Evolutionary conservation across 352 stramenopile species (phyloP).

Genomic region (Phytophthora chlamydospora): DNA sequence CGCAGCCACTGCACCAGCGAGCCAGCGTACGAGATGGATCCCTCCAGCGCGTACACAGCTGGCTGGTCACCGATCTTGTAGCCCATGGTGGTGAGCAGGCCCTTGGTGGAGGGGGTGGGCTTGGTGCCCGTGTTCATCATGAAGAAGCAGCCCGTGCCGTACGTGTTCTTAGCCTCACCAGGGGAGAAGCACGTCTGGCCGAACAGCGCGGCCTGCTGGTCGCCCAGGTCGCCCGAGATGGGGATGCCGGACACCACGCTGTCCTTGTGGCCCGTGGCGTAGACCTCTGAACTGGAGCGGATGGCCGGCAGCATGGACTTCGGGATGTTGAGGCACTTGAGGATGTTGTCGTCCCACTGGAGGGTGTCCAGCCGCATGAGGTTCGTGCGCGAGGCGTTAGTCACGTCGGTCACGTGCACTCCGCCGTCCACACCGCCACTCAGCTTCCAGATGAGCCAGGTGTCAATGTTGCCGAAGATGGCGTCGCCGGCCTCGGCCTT

Average conservation of each 20-base stretch:
- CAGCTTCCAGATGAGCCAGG: conserved; percentile 97
- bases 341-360: conserved; percentile 91
- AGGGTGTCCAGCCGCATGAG: conserved; percentile 94
- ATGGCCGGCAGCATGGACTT: conserved; percentile 93
- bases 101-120: conserved; percentile 89
- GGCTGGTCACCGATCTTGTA: conserved; percentile 85
- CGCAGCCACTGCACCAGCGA: conserved; percentile 98
- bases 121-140: conserved; percentile 98
- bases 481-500: conserved; percentile 89
- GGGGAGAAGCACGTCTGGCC: conserved; percentile 96
- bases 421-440: conserved; percentile 83
- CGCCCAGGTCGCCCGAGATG: conserved; percentile 94
- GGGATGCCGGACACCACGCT: conserved; percentile 87
- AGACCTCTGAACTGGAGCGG: conserved; percentile 89
- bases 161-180: conserved; percentile 98
- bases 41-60: conserved; percentile 97
- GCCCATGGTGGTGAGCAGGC: conserved; percentile 95
- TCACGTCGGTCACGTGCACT: conserved; percentile 97
- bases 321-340: conserved; percentile 88
- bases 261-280: conserved; percentile 62
- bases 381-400: conserved; percentile 97
- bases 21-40: conserved; percentile 95
- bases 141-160: conserved; percentile 99
- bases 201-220: conserved; percentile 98
- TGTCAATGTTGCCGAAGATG: conserved; percentile 99